phyloP scores from a whole-genome alignment of 2,329 filamentous ascomycete species.

The Fusarium virguliforme region DNA sequence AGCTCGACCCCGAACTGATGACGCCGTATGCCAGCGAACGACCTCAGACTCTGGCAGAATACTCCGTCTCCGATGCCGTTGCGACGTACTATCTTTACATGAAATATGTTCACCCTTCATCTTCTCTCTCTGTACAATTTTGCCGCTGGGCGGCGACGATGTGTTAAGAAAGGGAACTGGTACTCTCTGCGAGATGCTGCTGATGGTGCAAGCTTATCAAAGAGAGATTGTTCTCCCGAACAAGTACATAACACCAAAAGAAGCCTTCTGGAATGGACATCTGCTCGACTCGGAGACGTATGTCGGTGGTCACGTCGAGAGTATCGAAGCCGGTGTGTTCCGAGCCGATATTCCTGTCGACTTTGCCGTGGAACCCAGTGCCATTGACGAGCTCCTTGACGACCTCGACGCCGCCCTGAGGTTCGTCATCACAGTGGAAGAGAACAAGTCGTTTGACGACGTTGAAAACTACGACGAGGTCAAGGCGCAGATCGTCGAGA shows the following conservation, averaged over 20 bases:
- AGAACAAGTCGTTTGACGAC: constrained; percentile 86
- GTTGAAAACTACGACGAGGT: constrained; percentile 88
- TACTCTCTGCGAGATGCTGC: constrained; percentile 98
- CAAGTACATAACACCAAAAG: constrained; percentile 92
- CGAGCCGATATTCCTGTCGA: constrained; percentile 95
- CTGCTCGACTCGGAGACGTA: constrained; percentile 97
- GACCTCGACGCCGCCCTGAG: constrained; percentile 91
- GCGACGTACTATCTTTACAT: constrained; percentile 99
- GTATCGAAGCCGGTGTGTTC: constrained; percentile 98
- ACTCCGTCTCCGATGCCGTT: constrained; percentile 98
- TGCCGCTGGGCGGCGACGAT: constrained; percentile 93
- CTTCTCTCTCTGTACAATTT: constrained; percentile 97
- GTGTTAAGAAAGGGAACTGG: constrained; percentile 95
- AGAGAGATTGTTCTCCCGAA: constrained; percentile 94
- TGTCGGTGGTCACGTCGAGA: constrained; percentile 98
- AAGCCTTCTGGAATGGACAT: constrained; percentile 97
- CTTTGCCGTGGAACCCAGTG: constrained; percentile 89
- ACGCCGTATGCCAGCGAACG: constrained; percentile 90
- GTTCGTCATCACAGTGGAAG: constrained; percentile 89
- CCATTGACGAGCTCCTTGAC: constrained; percentile 88
- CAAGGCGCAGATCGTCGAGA: constrained; percentile 83
- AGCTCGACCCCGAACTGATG: constrained; percentile 98
- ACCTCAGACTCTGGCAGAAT: constrained; percentile 95
- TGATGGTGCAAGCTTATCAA: constrained; percentile 98
- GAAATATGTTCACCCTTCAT: constrained; percentile 99